Conservation (phyloP, 345 rosid genomes). For the Salix brachista region DNA sequence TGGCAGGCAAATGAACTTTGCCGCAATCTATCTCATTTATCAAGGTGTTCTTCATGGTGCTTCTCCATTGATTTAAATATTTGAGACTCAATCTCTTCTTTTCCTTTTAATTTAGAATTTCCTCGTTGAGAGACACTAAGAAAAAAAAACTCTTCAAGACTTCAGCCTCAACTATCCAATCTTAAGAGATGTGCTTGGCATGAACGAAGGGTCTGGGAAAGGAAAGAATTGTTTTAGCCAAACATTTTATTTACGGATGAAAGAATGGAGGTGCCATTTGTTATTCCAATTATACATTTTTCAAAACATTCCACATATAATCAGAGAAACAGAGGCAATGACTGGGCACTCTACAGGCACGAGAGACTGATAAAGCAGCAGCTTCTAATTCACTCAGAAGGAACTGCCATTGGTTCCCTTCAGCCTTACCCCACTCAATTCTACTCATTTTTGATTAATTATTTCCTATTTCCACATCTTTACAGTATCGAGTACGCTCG, state of each 20-base stretch:
- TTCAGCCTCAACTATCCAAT: too few species aligned
- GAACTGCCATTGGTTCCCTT: conserved; percentile 10
- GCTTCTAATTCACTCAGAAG: conserved; percentile 9
- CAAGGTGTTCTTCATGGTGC: too few species aligned
- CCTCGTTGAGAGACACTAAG: too few species aligned
- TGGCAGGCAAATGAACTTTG: too few species aligned
- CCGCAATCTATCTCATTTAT: too few species aligned
- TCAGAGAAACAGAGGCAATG: conserved; percentile 36
- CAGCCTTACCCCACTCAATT: conserved; percentile 18
- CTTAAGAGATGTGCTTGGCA: background rate
- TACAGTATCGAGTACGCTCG: conserved; percentile 95
- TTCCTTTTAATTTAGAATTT: too few species aligned
- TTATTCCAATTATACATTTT: conserved; percentile 46
- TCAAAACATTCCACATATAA: conserved; percentile 31
- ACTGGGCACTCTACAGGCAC: conserved; percentile 20
- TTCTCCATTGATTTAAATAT: too few species aligned
- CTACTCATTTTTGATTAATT: conserved; percentile 16
- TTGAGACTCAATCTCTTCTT: too few species aligned
- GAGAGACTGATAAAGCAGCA: conserved; percentile 2
- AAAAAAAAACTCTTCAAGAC: too few species aligned
- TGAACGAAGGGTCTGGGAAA: background rate
- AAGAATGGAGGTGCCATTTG: conserved; percentile 38
- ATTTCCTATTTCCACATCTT: conserved; percentile 8
- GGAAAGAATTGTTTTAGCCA: conserved; percentile 7
- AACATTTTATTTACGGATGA: conserved; percentile 45